Evolutionary conservation across 805 yeast species (phyloP).

Genomic region (Pichia eremophila): DNA sequence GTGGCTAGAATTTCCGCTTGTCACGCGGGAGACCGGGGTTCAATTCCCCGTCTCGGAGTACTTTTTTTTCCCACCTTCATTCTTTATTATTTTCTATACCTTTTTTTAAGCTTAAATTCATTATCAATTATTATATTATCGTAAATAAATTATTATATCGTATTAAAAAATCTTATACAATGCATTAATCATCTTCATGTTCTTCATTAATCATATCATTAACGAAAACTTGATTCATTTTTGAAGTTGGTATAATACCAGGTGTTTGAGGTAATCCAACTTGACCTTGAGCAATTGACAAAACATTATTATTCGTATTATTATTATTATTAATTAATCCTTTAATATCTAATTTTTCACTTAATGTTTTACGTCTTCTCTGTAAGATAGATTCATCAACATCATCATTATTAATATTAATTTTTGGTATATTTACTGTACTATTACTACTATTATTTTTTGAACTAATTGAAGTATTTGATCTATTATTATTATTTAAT

Average conservation of each 20-base stretch:
- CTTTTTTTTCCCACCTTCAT: background rate
- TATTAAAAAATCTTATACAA: too few relatives aligned
- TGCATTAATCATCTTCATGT: background rate
- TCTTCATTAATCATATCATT: conserved; percentile 1
- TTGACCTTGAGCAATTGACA: too few relatives aligned
- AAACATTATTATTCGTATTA: too few relatives aligned
- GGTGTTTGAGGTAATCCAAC: conserved; percentile 9
- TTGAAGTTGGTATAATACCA: conserved; percentile 12
- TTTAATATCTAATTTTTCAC: conserved; percentile 7
- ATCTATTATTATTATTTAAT: background rate
- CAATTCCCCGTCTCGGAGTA: conserved; percentile 35
- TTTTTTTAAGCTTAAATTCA: too few relatives aligned
- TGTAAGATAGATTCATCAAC: conserved; percentile 1
- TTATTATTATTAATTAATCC: background rate
- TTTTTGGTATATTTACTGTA: background rate
- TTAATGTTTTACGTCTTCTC: conserved; percentile 9
- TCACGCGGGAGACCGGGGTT: conserved; percentile 37
- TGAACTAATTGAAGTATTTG: conserved; percentile 5
- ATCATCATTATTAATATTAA: conserved; percentile 1
- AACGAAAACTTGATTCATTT: conserved; percentile 8
- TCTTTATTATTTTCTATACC: too few relatives aligned
- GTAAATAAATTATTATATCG: too few relatives aligned
- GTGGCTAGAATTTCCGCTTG: conserved; percentile 36
- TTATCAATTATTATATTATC: too few relatives aligned
- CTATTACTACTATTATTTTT: background rate